Evolutionary conservation across 768 basidiomycete genomes (phyloP).

Genomic region (Harrya chromipes): DNA sequence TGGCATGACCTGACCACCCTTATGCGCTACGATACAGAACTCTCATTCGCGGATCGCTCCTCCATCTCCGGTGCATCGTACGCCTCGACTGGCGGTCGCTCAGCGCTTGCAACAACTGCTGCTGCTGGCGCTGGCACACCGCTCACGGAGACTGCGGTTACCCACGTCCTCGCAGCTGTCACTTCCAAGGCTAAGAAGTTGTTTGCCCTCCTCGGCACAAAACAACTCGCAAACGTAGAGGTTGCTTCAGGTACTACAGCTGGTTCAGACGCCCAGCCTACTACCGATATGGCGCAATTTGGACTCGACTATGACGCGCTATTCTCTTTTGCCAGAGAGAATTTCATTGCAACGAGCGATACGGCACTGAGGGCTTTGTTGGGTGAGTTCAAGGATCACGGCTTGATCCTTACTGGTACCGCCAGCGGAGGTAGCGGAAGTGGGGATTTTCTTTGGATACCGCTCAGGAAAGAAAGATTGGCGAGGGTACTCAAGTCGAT

Average conservation of each 20-base stretch:
- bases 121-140: slow-evolving; percentile 34
- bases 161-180: slow-evolving; percentile 83
- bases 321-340: slow-evolving; percentile 71
- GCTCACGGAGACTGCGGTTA: slow-evolving; percentile 73
- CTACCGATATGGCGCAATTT: slow-evolving; percentile 39
- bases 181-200: slow-evolving; percentile 84
- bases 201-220: slow-evolving; percentile 66
- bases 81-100: slow-evolving; percentile 28
- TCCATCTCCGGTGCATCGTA: slow-evolving; percentile 53
- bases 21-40: slow-evolving; percentile 74
- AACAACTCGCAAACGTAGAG: slow-evolving; percentile 61
- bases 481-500: slow-evolving; percentile 40
- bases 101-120: slow-evolving; percentile 22
- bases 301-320: slow-evolving; percentile 65
- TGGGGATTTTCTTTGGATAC: slow-evolving; percentile 79
- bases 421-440: slow-evolving; percentile 43
- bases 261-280: slow-evolving; percentile 5
- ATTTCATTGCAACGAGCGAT: slow-evolving; percentile 89
- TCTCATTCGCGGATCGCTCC: slow-evolving; percentile 61
- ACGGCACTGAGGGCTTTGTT: slow-evolving; percentile 77
- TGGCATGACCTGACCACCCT: slow-evolving; percentile 94
- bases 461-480: slow-evolving; percentile 75
- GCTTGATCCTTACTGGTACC: slow-evolving; percentile 56
- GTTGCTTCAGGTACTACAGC: slow-evolving; percentile 8
- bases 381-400: slow-evolving; percentile 91